phyloP scores from a whole-genome alignment of 2,329 filamentous ascomycete species.

The Ceratocystis eucalypticola region DNA sequence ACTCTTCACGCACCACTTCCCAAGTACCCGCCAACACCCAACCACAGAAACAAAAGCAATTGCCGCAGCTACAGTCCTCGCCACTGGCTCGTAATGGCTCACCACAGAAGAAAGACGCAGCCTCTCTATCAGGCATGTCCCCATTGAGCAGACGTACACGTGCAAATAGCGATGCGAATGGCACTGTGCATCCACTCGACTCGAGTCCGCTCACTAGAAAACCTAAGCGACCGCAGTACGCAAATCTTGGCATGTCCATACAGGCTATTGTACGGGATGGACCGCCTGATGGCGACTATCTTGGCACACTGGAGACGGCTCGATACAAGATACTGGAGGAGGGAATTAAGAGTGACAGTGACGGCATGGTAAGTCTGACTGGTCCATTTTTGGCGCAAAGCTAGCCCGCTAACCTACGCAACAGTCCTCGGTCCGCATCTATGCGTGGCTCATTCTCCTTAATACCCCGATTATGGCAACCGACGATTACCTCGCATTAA shows the following conservation, averaged over 20 bases:
- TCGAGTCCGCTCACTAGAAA: neutral
- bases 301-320: conserved; percentile 53
- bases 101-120: conserved; percentile 26
- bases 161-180: conserved; percentile 59
- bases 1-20: neutral
- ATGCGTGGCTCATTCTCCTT: conserved; percentile 89
- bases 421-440: conserved; percentile 83
- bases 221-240: conserved; percentile 29
- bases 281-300: conserved; percentile 55
- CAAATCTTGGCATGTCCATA: conserved; percentile 47
- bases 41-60: neutral
- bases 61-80: conserved; percentile 11
- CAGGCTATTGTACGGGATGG: conserved; percentile 71
- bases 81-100: conserved; percentile 25
- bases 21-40: neutral
- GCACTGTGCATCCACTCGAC: conserved; percentile 7
- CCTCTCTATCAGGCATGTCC: conserved; percentile 25
- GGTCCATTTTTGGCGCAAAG: neutral
- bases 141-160: conserved; percentile 40
- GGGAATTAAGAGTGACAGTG: conserved; percentile 61
- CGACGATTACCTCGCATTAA: conserved; percentile 74
- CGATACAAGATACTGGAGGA: conserved; percentile 62
- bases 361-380: conserved; percentile 57
- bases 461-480: conserved; percentile 75
- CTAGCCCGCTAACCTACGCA: neutral